Percentiles rank a stretch among this genome's conserved stretches.
Conservation (phyloP, 371 early-diverging fungal species). For the Mortierella sp. region DNA sequence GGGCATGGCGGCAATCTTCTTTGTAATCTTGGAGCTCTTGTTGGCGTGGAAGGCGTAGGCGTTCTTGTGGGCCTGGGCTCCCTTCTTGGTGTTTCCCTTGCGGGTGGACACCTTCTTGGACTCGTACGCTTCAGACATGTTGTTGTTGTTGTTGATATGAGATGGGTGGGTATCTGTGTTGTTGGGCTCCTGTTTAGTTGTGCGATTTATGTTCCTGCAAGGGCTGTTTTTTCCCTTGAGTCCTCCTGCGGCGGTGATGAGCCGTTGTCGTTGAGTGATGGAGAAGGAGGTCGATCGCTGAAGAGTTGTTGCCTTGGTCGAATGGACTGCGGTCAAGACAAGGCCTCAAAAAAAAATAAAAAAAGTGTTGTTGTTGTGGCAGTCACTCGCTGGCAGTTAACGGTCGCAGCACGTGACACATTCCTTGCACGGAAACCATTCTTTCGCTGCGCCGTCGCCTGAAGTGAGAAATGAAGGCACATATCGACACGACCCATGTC, state of each 20-base stretch:
- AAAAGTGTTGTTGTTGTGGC: slow-evolving; percentile 12
- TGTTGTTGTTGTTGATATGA: neutral
- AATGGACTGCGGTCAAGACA: neutral
- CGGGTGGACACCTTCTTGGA: slow-evolving; percentile 65
- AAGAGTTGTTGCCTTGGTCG: neutral
- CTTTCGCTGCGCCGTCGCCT: no score
- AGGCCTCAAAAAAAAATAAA: neutral
- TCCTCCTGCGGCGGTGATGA: neutral
- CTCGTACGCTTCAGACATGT: slow-evolving; percentile 26
- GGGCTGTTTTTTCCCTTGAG: neutral
- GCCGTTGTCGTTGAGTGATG: neutral
- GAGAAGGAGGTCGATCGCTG: neutral
- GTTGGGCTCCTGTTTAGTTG: neutral
- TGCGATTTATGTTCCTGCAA: neutral
- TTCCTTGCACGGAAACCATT: no score
- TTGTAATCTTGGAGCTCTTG: slow-evolving; percentile 85
- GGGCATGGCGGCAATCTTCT: slow-evolving; percentile 84
- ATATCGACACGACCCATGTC: no score
- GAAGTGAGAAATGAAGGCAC: no score
- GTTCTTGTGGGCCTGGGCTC: slow-evolving; percentile 92
- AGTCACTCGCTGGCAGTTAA: neutral
- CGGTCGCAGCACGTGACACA: no score
- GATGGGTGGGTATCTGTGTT: neutral
- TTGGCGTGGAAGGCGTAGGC: slow-evolving; percentile 88
- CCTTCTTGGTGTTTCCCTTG: slow-evolving; percentile 78